These are phyloP conservation scores for Trametes pubescens DNA, from an alignment of 1,284 basidiomycete genomes.

Conservation along the genomic window DNA sequence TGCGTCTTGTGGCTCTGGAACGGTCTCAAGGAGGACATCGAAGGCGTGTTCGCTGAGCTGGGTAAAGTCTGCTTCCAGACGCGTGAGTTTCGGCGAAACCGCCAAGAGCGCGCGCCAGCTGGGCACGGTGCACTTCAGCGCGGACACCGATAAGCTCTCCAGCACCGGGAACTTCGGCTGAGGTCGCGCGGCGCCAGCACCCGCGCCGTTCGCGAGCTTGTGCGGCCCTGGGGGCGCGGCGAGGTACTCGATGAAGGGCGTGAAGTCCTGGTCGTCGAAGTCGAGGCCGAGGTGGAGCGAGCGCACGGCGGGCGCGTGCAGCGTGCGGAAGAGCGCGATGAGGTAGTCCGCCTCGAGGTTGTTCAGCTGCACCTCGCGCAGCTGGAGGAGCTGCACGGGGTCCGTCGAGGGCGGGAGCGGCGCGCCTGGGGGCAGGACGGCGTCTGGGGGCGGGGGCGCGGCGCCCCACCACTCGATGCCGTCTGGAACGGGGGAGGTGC, in stretches of 20 bases:
- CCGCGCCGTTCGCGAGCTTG: background rate
- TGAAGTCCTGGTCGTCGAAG: constrained; percentile 55
- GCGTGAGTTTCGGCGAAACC: constrained; percentile 45
- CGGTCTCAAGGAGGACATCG: constrained; percentile 43
- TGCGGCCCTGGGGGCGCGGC: constrained; percentile 35
- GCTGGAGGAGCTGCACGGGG: constrained; percentile 48
- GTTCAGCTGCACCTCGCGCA: constrained; percentile 56
- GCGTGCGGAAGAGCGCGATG: constrained; percentile 50
- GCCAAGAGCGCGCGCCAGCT: constrained; percentile 51
- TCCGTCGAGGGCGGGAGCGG: constrained; percentile 43
- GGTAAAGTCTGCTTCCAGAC: constrained; percentile 58
- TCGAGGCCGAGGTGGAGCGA: constrained; percentile 57
- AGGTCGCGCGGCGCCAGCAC: background rate
- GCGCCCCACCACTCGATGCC: constrained; percentile 34
- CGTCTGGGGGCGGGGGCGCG: constrained; percentile 20
- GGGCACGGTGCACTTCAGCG: constrained; percentile 51
- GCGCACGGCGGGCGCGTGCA: constrained; percentile 54
- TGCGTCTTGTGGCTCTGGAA: background rate
- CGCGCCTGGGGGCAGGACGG: constrained; percentile 19
- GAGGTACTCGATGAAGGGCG: constrained; percentile 53
- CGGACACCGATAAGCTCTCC: constrained; percentile 52
- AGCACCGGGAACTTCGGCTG: constrained; percentile 45
- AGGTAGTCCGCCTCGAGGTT: constrained; percentile 64
- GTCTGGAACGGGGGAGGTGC: constrained; percentile 29
- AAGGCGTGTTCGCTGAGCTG: constrained; percentile 47